Percentiles rank a stretch among this genome's conserved stretches.
phyloP scores from a whole-genome alignment of 2,329 filamentous ascomycete genomes.

The Metarhizium anisopliae region DNA sequence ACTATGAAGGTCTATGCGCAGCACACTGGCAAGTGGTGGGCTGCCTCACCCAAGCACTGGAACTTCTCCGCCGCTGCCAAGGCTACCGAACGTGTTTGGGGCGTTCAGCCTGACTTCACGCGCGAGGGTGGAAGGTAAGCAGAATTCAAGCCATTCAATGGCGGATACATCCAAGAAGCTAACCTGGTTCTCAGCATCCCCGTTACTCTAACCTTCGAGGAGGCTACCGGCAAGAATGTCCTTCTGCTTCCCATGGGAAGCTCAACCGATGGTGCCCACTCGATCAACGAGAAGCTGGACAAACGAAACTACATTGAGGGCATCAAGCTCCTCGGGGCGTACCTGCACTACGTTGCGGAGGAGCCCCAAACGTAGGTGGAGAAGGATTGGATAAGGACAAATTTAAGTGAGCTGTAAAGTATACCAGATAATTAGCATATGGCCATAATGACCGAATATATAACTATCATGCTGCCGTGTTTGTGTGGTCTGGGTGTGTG shows the following conservation, averaged over 20 bases:
- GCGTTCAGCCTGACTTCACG: constrained; percentile 87
- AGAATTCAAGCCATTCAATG: not conserved
- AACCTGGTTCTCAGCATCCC: constrained; percentile 58
- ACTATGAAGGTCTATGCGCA: constrained; percentile 70
- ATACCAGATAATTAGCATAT: not conserved
- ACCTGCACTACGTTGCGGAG: constrained; percentile 91
- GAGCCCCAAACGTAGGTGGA: constrained; percentile 50
- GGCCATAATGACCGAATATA: not conserved
- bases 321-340: constrained; percentile 89
- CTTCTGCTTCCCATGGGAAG: constrained; percentile 93
- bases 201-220: constrained; percentile 92
- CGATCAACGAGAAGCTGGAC: constrained; percentile 97
- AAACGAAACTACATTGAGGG: constrained; percentile 97
- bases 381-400: not conserved
- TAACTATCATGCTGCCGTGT: not conserved
- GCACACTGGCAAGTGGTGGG: constrained; percentile 98
- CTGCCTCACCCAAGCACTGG: constrained; percentile 95
- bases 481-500: not conserved
- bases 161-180: not conserved
- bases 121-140: constrained; percentile 82
- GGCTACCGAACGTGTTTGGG: constrained; percentile 93
- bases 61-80: constrained; percentile 93
- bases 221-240: constrained; percentile 97
- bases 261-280: constrained; percentile 92
- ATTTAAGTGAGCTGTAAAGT: not conserved